Percentiles rank a stretch among this genome's conserved stretches.
phyloP scores from a whole-genome alignment of 257 asterid genomes.

The Nicotiana noctiflora region DNA sequence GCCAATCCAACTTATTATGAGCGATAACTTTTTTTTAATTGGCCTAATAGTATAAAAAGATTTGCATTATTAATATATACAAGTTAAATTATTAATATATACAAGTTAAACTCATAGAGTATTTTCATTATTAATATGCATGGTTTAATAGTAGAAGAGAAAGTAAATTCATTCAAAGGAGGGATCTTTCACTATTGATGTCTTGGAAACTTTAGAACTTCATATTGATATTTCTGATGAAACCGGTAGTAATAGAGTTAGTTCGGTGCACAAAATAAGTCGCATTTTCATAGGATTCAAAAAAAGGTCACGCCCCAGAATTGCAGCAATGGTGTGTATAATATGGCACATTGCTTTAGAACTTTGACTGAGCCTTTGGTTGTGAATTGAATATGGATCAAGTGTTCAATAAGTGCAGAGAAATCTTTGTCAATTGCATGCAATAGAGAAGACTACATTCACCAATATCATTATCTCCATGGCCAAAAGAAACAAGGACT shows the following conservation, averaged over 20 bases:
- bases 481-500: not conserved
- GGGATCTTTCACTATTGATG: constrained; percentile 41
- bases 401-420: constrained; percentile 26
- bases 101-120: too few species aligned
- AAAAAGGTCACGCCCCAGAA: too few species aligned
- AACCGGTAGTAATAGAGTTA: too few species aligned
- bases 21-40: too few species aligned
- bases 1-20: too few species aligned
- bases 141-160: constrained; percentile 43
- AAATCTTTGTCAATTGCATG: constrained; percentile 7
- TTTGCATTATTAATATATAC: too few species aligned
- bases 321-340: not conserved
- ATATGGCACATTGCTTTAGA: constrained; percentile 45
- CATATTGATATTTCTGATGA: constrained; percentile 29
- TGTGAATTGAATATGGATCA: constrained; percentile 24
- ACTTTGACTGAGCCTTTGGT: constrained; percentile 54
- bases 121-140: not conserved
- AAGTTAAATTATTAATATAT: too few species aligned
- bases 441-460: constrained; percentile 10
- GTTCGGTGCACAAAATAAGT: too few species aligned
- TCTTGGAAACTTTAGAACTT: constrained; percentile 30
- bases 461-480: constrained; percentile 14
- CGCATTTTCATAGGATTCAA: too few species aligned
- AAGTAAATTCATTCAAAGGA: constrained; percentile 45
- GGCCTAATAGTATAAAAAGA: too few species aligned